A percentile compares a stretch with the other conserved stretches of the same genome.
These are phyloP conservation scores for Microbotryum silenes-acaulis DNA, from an alignment of 1,284 basidiomycete species.

Conservation along the genomic window DNA sequence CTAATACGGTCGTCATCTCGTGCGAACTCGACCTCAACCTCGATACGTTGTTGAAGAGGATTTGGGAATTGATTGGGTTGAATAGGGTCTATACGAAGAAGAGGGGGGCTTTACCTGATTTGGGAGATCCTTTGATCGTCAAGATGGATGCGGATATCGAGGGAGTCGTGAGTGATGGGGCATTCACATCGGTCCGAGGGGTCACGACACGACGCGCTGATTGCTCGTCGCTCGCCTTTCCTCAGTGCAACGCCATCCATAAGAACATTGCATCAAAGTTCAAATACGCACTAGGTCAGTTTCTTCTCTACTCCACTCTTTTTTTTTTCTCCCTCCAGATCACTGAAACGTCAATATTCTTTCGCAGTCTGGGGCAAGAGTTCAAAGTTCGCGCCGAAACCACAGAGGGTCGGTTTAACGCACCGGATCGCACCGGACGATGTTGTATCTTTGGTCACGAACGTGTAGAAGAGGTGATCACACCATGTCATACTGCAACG, in stretches of 20 bases:
- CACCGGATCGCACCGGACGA: constrained; percentile 91
- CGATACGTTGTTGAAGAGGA: constrained; percentile 75
- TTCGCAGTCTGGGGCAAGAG: constrained; percentile 30
- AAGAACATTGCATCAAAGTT: constrained; percentile 45
- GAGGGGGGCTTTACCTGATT: constrained; percentile 78
- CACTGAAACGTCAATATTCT: too few relatives aligned
- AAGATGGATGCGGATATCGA: constrained; percentile 89
- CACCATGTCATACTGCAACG: too few relatives aligned
- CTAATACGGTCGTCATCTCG: constrained; percentile 86
- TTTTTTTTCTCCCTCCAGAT: constrained; percentile 37
- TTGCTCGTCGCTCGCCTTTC: background rate
- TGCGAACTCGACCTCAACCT: constrained; percentile 90
- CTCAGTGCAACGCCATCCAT: constrained; percentile 57
- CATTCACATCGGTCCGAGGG: constrained; percentile 1
- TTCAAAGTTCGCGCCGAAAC: constrained; percentile 58
- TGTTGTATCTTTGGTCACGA: constrained; percentile 40
- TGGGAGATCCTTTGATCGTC: constrained; percentile 86
- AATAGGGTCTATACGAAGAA: constrained; percentile 78
- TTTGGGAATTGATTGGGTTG: constrained; percentile 58
- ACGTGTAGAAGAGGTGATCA: constrained; percentile 8
- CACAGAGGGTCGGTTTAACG: constrained; percentile 76
- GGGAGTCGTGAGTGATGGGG: constrained; percentile 44
- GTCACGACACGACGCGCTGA: background rate
- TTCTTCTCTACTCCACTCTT: constrained; percentile 47
- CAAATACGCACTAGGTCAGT: constrained; percentile 47